A percentile compares a stretch with the other conserved stretches of the same genome.
Conservation (phyloP, 176 grass and related monocot genomes). For the Cenchrus fungigraminus region DNA sequence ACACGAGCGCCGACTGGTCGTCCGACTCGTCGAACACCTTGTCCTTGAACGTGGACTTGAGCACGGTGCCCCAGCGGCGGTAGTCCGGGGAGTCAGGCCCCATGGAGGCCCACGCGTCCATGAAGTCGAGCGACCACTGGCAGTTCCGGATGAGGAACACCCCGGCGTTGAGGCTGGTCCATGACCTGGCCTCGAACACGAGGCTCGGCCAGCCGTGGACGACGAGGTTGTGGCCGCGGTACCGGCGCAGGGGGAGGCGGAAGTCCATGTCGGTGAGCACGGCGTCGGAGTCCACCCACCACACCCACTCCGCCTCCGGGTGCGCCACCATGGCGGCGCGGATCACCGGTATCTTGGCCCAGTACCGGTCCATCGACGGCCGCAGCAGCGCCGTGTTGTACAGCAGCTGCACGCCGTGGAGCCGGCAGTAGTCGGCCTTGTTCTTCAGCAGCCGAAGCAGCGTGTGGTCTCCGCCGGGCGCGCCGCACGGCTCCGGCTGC, state of each 20-base stretch:
- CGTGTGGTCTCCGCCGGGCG: slow-evolving; percentile 63
- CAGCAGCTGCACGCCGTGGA: slow-evolving; percentile 69
- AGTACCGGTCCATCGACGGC: slow-evolving; percentile 70
- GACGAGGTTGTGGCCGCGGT: slow-evolving; percentile 73
- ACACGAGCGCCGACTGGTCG: slow-evolving; percentile 87
- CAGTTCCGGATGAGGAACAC: slow-evolving; percentile 95
- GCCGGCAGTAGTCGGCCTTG: slow-evolving; percentile 89
- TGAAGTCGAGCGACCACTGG: slow-evolving; percentile 98
- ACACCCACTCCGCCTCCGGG: slow-evolving; percentile 90
- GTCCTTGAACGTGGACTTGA: slow-evolving; percentile 65
- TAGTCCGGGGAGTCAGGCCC: slow-evolving; percentile 63
- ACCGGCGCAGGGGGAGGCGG: slow-evolving; percentile 56
- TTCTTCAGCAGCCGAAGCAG: slow-evolving; percentile 81
- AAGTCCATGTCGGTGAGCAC: slow-evolving; percentile 98
- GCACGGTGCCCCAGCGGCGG: slow-evolving; percentile 52
- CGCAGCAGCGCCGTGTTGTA: slow-evolving; percentile 81
- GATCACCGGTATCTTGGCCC: slow-evolving; percentile 77
- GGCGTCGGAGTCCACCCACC: slow-evolving; percentile 98
- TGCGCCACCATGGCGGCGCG: slow-evolving; percentile 84
- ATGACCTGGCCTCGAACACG: slow-evolving; percentile 56
- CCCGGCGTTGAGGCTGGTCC: slow-evolving; percentile 92
- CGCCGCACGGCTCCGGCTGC: slow-evolving; percentile 70
- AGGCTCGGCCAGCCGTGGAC: slow-evolving; percentile 75
- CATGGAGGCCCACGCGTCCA: slow-evolving; percentile 67
- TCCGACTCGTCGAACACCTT: slow-evolving; percentile 83